A percentile compares a stretch with the other conserved stretches of the same genome.
phyloP scores from a whole-genome alignment of 495 filamentous ascomycete species.

The Podospora appendiculata region DNA sequence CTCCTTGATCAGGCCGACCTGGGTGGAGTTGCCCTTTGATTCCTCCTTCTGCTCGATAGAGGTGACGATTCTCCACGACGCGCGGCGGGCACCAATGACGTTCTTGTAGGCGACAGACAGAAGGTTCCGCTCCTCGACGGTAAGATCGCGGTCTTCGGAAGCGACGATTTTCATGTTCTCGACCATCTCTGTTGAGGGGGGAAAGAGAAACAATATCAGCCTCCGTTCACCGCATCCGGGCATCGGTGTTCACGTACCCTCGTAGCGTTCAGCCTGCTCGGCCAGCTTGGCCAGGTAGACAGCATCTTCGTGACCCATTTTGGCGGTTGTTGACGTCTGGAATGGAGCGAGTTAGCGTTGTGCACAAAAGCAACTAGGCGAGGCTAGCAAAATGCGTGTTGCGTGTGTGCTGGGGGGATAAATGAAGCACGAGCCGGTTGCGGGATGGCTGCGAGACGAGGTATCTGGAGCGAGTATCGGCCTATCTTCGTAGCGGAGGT shows the following conservation, averaged over 20 bases:
- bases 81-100: constrained; percentile 96
- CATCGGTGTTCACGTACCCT: constrained; percentile 59
- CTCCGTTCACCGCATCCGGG: not conserved
- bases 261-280: constrained; percentile 99
- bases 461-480: too few species aligned
- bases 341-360: constrained; percentile 19
- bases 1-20: constrained; percentile 89
- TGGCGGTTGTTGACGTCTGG: constrained; percentile 36
- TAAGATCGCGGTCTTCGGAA: constrained; percentile 92
- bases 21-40: constrained; percentile 97
- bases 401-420: constrained; percentile 6
- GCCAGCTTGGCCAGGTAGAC: constrained; percentile 99
- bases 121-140: constrained; percentile 98
- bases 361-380: constrained; percentile 1
- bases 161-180: constrained; percentile 99
- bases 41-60: constrained; percentile 99
- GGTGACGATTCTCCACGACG: constrained; percentile 99
- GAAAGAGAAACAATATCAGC: constrained; percentile 13
- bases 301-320: constrained; percentile 98
- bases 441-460: too few species aligned
- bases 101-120: constrained; percentile 99
- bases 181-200: constrained; percentile 75
- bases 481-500: not conserved
- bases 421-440: not conserved
- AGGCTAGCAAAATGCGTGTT: constrained; percentile 7